Evolutionary conservation across 2,329 filamentous ascomycete species (phyloP).

Genomic region (Fusarium sp.): DNA sequence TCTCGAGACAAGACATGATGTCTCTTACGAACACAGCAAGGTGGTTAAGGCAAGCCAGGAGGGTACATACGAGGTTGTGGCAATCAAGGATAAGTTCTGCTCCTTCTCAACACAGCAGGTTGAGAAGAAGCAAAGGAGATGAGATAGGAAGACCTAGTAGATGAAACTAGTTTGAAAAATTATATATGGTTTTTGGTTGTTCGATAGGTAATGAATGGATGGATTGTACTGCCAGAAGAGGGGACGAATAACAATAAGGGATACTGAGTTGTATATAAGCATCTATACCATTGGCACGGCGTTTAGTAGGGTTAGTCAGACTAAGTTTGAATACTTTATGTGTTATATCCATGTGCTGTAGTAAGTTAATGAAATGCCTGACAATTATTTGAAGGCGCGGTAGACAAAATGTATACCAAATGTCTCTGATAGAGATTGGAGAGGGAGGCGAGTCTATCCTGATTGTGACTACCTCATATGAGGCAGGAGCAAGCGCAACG

Average conservation of each 20-base stretch:
- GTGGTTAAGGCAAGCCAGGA: conserved; percentile 88
- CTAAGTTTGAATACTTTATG: conserved; percentile 42
- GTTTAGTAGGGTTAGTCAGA: conserved; percentile 44
- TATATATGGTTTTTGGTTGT: conserved; percentile 23
- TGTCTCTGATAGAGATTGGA: neutral
- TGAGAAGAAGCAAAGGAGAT: conserved; percentile 60
- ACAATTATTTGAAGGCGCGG: neutral
- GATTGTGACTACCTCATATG: neutral
- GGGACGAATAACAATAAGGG: conserved; percentile 30
- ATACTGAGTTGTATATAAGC: conserved; percentile 46
- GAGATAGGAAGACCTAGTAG: conserved; percentile 2
- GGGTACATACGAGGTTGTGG: conserved; percentile 96
- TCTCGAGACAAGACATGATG: conserved; percentile 90
- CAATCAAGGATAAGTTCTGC: conserved; percentile 94
- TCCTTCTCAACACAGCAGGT: conserved; percentile 81
- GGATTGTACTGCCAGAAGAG: conserved; percentile 28
- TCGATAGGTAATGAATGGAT: conserved; percentile 26
- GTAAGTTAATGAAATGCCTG: neutral
- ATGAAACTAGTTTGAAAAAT: conserved; percentile 36
- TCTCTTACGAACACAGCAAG: conserved; percentile 84
- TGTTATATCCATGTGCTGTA: conserved; percentile 1
- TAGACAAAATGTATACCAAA: neutral
- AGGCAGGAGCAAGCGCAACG: neutral
- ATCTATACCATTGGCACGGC: conserved; percentile 56
- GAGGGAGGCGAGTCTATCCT: neutral